Conservation (phyloP, 2,329 filamentous ascomycete genomes). For the Incumbomyces delicatus region DNA sequence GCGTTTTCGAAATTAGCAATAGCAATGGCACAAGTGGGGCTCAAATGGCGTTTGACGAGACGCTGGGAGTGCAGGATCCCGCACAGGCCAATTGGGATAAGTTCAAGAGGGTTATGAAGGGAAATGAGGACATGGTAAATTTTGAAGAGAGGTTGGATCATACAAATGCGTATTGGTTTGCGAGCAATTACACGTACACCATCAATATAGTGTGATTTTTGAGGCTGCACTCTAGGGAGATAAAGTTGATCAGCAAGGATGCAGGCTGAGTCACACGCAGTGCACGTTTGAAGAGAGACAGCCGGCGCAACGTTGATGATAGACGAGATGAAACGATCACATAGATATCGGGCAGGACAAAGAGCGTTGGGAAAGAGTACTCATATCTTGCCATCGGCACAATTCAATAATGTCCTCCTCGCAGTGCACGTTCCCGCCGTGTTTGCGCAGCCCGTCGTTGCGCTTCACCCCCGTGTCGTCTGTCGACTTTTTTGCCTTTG, state of each 20-base stretch:
- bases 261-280: no score
- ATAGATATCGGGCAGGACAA: no score
- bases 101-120: constrained; percentile 21
- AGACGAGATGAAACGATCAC: no score
- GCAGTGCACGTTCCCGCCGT: background rate
- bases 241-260: no score
- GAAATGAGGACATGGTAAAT: constrained; percentile 19
- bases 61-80: background rate
- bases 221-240: no score
- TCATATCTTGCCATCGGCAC: no score
- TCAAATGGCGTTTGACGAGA: background rate
- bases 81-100: constrained; percentile 18
- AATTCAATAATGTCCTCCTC: background rate
- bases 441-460: constrained; percentile 1
- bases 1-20: constrained; percentile 16
- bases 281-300: no score
- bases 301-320: no score
- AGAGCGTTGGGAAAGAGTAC: no score
- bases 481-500: background rate
- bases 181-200: constrained; percentile 22
- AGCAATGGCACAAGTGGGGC: background rate
- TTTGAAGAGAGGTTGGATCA: constrained; percentile 20
- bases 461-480: constrained; percentile 1
- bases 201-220: constrained; percentile 17
- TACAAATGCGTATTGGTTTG: constrained; percentile 20